Evolutionary conservation across 768 basidiomycete species (phyloP).

Genomic region (Boletus rubescentipes): DNA sequence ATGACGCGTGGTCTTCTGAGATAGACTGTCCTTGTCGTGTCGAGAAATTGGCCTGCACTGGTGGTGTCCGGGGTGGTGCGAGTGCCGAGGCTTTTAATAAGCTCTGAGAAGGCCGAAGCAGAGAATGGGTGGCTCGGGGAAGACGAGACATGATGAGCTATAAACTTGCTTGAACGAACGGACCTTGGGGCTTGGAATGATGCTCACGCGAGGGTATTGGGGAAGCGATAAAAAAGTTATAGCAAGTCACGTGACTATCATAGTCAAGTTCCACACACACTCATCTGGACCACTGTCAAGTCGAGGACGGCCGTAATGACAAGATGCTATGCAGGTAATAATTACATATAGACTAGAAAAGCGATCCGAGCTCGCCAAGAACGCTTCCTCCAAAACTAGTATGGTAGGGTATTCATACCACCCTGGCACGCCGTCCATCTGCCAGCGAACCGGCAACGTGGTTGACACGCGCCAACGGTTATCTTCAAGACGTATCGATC

Average conservation of each 20-base stretch:
- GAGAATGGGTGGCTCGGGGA: conserved; percentile 13
- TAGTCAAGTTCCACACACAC: not conserved
- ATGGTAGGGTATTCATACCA: not conserved
- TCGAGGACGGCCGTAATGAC: not conserved
- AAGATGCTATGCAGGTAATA: not conserved
- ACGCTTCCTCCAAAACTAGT: not conserved
- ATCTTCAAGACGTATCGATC: conserved; percentile 15
- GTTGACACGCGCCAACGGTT: conserved; percentile 13
- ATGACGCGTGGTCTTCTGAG: conserved; percentile 1
- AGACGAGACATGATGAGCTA: conserved; percentile 21
- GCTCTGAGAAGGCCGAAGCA: conserved; percentile 10
- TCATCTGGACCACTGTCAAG: too few relatives aligned
- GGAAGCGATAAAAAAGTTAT: conserved; percentile 4
- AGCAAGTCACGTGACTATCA: conserved; percentile 20
- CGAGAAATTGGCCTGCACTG: conserved; percentile 7
- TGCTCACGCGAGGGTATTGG: conserved; percentile 12
- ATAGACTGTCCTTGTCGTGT: conserved; percentile 8
- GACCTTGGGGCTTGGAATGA: conserved; percentile 1
- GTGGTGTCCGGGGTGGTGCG: conserved; percentile 16
- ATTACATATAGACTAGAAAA: not conserved
- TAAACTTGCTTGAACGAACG: not conserved
- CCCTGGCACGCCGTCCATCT: not conserved
- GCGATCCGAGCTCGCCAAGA: not conserved
- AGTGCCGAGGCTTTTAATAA: conserved; percentile 12
- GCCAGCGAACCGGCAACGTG: conserved; percentile 8